Base-by-base conservation (phyloP, 2,329 filamentous ascomycete species). In the Knufia fluminis region DNA sequence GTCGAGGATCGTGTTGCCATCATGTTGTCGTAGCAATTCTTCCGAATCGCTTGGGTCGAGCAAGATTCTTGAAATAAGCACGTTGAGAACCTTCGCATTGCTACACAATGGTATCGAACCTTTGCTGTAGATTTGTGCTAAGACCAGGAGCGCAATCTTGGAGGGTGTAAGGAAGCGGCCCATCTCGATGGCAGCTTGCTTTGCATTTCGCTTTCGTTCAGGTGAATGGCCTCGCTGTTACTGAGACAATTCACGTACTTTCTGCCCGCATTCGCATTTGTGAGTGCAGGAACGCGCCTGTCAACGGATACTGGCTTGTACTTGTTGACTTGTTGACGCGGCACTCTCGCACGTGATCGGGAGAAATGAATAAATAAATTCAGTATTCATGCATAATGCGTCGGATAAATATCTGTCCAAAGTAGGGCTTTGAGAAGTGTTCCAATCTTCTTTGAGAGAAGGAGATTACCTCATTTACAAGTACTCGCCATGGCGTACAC, bases 141-240 rank as follows among this genome's bases (percentile, higher is more conserved):
- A 77, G 48, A 81, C 79, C 49, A 97, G 76, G 20, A 96, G 75
- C 61, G 85, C 83, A 57, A 97, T 78, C 64, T 92, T 94, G 58
- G 87, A 83, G 10, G 91, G 86, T n/a, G 86, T 94, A 40, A 97
- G 76, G 66, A 85, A 94, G 50, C 85, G 84, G 60, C 83, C 78
- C 83, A 91, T 94, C 4, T 44, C 52, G 52, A 24, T 10, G 8
- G 3, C 19, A 8, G 17, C 20, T 39, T 31, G 33, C 28, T 35
- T 26, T 28, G 23, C 45, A 48, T 48, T 4, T 48, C 45, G 32
- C 3, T 19, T 17, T 17, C 22, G 38, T 24, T 10, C 17, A 19
- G 6, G 7, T 4, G 38, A 19, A 20, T 19, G 10, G 17, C 19
- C 4, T 24, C 17, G 22, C 16, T 6, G 26, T 12, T 28, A 12